phyloP scores from a whole-genome alignment of 2,329 filamentous ascomycete genomes.

The Ceratocystis colombiana region DNA sequence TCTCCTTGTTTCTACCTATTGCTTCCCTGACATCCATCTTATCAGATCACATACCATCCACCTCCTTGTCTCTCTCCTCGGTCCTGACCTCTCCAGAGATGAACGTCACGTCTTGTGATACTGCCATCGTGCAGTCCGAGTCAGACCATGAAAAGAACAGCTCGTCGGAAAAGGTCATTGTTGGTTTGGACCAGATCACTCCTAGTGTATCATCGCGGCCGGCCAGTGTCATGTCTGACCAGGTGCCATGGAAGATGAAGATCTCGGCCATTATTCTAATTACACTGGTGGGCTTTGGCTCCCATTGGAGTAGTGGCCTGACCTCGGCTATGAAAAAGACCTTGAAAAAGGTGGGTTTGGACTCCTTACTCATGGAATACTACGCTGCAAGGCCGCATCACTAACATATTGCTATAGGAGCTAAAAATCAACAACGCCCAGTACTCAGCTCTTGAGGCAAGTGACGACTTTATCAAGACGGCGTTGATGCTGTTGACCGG shows the following conservation, averaged over 20 bases:
- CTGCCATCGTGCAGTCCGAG: neutral
- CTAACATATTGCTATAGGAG: slow-evolving; percentile 31
- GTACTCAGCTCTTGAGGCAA: slow-evolving; percentile 49
- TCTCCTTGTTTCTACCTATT: neutral
- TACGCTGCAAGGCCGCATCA: neutral
- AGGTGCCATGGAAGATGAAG: slow-evolving; percentile 31
- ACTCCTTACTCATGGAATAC: neutral
- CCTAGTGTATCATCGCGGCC: slow-evolving; percentile 10
- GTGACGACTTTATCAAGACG: slow-evolving; percentile 53
- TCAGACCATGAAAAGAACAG: slow-evolving; percentile 15
- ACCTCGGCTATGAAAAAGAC: slow-evolving; percentile 53
- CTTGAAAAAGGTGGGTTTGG: slow-evolving; percentile 41
- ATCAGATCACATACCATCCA: neutral
- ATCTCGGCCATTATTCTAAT: slow-evolving; percentile 40
- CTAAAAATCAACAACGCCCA: slow-evolving; percentile 50
- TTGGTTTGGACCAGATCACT: slow-evolving; percentile 7
- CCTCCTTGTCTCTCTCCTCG: neutral
- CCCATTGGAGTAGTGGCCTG: slow-evolving; percentile 50
- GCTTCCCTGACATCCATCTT: neutral
- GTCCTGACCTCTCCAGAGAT: neutral
- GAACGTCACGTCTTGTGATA: slow-evolving; percentile 6
- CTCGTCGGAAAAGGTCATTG: slow-evolving; percentile 7
- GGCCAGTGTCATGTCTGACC: slow-evolving; percentile 16
- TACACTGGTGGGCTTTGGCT: slow-evolving; percentile 48
- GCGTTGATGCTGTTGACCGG: slow-evolving; percentile 46